A percentile compares a stretch with the other conserved stretches of the same genome.
phyloP scores from a whole-genome alignment of 441 rosid species.

The Arabidopsis lyrata region DNA sequence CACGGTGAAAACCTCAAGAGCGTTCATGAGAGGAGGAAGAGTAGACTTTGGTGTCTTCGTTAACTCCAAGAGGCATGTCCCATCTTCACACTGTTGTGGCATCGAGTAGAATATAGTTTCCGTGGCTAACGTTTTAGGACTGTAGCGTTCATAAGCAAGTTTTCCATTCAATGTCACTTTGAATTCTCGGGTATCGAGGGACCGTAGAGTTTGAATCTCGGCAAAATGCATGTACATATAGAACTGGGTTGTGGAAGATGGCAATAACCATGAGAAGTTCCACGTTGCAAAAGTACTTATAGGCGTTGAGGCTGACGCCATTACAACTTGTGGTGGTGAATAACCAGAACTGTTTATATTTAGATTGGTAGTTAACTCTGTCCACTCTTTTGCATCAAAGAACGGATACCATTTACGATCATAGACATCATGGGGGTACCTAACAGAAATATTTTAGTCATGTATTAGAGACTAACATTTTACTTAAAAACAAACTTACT shows the following conservation, averaged over 20 bases:
- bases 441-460: neutral
- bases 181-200: slow-evolving; percentile 40
- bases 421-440: slow-evolving; percentile 37
- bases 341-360: slow-evolving; percentile 9
- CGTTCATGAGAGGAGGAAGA: slow-evolving; percentile 45
- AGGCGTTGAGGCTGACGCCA: slow-evolving; percentile 44
- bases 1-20: slow-evolving; percentile 41
- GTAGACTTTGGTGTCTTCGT: slow-evolving; percentile 32
- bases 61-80: slow-evolving; percentile 33
- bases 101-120: slow-evolving; percentile 20
- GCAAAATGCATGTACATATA: slow-evolving; percentile 43
- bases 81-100: slow-evolving; percentile 38
- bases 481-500: neutral
- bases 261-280: slow-evolving; percentile 27
- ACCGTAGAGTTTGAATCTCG: slow-evolving; percentile 30
- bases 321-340: slow-evolving; percentile 26
- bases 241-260: slow-evolving; percentile 24
- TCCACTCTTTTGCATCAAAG: slow-evolving; percentile 29
- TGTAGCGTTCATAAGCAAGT: slow-evolving; percentile 21
- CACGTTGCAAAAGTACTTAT: slow-evolving; percentile 29
- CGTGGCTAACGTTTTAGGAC: slow-evolving; percentile 23
- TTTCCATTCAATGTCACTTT: slow-evolving; percentile 20
- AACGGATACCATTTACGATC: slow-evolving; percentile 43
- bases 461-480: neutral
- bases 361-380: slow-evolving; percentile 35